Percentiles rank a stretch among this genome's conserved stretches.
These are phyloP conservation scores for Myriosclerotinia scirpicola DNA, from an alignment of 2,329 filamentous ascomycete genomes.

Conservation along the genomic window DNA sequence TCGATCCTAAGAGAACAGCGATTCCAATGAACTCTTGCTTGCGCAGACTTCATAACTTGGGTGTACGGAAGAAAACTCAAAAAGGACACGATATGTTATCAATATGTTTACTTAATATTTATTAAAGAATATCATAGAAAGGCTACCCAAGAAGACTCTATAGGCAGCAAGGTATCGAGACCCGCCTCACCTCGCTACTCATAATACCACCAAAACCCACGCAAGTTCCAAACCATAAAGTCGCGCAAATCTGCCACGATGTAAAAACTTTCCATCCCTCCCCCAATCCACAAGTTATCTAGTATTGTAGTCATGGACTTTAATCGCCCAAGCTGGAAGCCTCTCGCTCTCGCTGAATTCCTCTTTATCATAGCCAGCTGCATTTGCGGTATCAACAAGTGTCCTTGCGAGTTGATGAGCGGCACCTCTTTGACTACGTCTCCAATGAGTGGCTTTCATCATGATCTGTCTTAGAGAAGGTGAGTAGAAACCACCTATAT, in stretches of 20 bases:
- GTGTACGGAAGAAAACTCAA: too few species aligned
- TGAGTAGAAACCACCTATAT: neutral
- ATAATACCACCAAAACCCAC: neutral
- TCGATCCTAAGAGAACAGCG: too few species aligned
- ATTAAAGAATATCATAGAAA: too few species aligned
- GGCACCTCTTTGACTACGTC: neutral
- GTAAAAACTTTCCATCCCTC: neutral
- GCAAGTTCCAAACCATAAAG: neutral
- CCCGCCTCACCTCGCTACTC: neutral
- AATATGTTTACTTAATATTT: too few species aligned
- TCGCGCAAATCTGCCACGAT: neutral
- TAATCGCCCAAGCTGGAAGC: constrained; percentile 32
- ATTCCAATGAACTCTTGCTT: too few species aligned
- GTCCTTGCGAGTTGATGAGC: constrained; percentile 4
- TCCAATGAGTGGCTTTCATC: constrained; percentile 8
- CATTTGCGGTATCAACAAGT: constrained; percentile 1
- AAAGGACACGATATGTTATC: too few species aligned
- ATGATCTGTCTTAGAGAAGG: neutral
- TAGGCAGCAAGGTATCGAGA: neutral
- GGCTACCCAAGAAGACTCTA: neutral
- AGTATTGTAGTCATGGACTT: constrained; percentile 32
- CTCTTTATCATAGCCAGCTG: neutral
- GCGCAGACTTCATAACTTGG: too few species aligned
- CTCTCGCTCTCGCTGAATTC: constrained; percentile 9
- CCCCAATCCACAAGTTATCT: neutral